phyloP scores from a whole-genome alignment of 441 rosid species.

The Bocquillonia castaneifolia region DNA sequence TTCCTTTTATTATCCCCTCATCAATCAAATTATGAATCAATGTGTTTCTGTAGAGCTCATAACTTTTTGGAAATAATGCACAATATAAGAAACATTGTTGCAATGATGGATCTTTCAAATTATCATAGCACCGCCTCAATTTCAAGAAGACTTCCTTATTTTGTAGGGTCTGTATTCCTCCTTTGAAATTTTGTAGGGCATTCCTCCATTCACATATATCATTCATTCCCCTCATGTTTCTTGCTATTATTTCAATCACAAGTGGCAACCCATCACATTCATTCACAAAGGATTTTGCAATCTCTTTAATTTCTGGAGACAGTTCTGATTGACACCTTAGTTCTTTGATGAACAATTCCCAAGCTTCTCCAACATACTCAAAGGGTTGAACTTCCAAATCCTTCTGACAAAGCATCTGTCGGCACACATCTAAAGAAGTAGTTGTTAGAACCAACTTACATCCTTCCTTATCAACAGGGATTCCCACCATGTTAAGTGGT shows the following conservation, averaged over 20 bases:
- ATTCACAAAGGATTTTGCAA: background rate
- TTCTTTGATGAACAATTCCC: background rate
- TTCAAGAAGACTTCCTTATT: background rate
- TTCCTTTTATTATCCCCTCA: slow-evolving; percentile 7
- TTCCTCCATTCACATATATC: background rate
- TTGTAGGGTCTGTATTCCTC: background rate
- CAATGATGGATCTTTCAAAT: slow-evolving; percentile 1
- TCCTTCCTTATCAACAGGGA: background rate
- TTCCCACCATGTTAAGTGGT: background rate
- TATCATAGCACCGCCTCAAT: background rate
- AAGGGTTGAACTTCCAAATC: background rate
- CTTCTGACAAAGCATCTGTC: background rate
- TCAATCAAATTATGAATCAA: slow-evolving; percentile 14
- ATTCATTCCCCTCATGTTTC: background rate
- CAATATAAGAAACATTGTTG: background rate
- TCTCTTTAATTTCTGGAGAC: background rate
- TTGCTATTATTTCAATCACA: background rate
- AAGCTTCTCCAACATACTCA: no score
- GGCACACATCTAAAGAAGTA: background rate
- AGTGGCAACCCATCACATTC: slow-evolving; percentile 9
- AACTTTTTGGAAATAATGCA: background rate
- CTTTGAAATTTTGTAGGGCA: background rate
- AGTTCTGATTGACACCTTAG: background rate
- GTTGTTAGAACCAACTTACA: slow-evolving; percentile 9
- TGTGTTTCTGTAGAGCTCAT: background rate